phyloP scores from a whole-genome alignment of 768 basidiomycete species.

The Naganishia friedmannii region DNA sequence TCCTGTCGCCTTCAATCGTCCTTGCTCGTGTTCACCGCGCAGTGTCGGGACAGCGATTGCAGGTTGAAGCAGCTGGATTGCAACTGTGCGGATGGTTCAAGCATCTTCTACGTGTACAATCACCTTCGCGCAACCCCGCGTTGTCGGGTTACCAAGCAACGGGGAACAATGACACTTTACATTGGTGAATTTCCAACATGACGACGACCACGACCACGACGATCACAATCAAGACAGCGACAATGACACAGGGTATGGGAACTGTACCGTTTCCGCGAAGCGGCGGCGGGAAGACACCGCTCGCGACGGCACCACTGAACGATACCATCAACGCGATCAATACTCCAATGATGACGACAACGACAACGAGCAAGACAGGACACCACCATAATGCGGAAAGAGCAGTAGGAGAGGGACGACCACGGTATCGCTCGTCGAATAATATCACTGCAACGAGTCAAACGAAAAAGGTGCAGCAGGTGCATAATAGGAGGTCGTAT shows the following conservation, averaged over 20 bases:
- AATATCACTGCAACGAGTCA: not conserved
- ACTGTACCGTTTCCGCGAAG: slow-evolving; percentile 10
- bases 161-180: too few species aligned
- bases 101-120: slow-evolving; percentile 11
- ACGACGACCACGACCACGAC: too few species aligned
- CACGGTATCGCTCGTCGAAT: slow-evolving; percentile 3
- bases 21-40: too few species aligned
- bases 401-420: not conserved
- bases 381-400: not conserved
- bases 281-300: not conserved
- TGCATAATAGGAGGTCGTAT: not conserved
- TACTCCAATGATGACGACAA: not conserved
- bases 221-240: not conserved
- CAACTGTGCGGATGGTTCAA: slow-evolving; percentile 10
- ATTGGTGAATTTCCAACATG: too few species aligned
- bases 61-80: too few species aligned
- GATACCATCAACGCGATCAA: not conserved
- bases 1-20: too few species aligned
- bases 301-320: slow-evolving; percentile 11
- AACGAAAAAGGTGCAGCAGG: not conserved
- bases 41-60: too few species aligned
- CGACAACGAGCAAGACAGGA: not conserved
- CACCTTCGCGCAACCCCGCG: not conserved
- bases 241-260: not conserved
- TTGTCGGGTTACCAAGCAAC: not conserved